Evolutionary conservation across 1,139 yeast species (phyloP).

Genomic region (Pichia inconspicua): DNA sequence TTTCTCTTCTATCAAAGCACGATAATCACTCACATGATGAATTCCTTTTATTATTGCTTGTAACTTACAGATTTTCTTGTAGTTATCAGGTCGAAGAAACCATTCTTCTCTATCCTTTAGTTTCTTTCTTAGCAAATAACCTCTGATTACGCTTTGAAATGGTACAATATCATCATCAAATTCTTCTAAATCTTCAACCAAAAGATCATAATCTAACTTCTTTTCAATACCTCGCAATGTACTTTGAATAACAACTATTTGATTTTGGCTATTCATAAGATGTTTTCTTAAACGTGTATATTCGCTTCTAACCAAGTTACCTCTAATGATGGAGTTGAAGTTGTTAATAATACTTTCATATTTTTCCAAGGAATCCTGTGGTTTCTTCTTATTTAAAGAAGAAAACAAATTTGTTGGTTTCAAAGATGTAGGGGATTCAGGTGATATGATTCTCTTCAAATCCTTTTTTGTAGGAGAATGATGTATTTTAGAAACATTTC

Average conservation of each 20-base stretch:
- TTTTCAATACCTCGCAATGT: conserved; percentile 40
- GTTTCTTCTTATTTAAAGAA: background rate
- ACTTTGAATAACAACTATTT: conserved; percentile 32
- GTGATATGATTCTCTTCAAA: conserved; percentile 6
- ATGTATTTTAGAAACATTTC: conserved; percentile 11
- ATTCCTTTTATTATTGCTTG: conserved; percentile 70
- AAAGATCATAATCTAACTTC: conserved; percentile 43
- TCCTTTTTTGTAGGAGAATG: conserved; percentile 16
- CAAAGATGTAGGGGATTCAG: background rate
- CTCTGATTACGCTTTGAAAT: conserved; percentile 48
- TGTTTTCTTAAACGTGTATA: conserved; percentile 23
- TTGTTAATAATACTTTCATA: background rate
- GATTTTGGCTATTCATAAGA: conserved; percentile 24
- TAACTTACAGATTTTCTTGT: conserved; percentile 53
- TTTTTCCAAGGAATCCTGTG: background rate
- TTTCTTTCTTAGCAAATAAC: conserved; percentile 33
- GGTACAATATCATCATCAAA: conserved; percentile 33
- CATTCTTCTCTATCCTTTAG: conserved; percentile 38
- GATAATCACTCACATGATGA: conserved; percentile 67
- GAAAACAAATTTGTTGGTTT: background rate
- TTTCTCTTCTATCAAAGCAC: conserved; percentile 54
- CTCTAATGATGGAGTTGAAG: conserved; percentile 31
- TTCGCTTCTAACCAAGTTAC: conserved; percentile 33
- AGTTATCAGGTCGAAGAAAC: conserved; percentile 42
- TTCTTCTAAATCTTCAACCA: conserved; percentile 47